A percentile compares a stretch with the other conserved stretches of the same genome.
Evolutionary conservation across 139 green algal species (phyloP).

Genomic region (Volvox africanus): DNA sequence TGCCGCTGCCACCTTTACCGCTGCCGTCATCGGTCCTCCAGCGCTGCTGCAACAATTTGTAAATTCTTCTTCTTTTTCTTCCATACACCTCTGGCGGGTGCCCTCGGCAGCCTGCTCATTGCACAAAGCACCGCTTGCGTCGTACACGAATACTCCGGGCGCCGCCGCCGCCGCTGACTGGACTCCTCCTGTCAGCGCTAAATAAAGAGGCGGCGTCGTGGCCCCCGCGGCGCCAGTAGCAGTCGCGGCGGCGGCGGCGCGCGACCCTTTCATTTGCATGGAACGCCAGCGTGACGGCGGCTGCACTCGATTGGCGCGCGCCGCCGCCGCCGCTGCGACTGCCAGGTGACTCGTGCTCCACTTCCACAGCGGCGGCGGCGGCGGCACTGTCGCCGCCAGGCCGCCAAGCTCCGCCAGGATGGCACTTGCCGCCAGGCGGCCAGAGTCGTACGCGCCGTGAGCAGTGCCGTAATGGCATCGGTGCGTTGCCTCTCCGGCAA

Average conservation of each 20-base stretch:
- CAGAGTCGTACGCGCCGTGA: conserved; percentile 48
- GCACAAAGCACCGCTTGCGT: neutral
- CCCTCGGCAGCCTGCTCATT: no score
- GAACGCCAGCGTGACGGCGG: neutral
- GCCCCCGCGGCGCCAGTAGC: neutral
- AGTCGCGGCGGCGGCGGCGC: neutral
- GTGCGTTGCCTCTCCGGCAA: conserved; percentile 84
- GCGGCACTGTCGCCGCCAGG: neutral
- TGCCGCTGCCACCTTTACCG: no score
- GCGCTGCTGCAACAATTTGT: neutral
- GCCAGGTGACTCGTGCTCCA: neutral
- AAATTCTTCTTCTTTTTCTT: neutral
- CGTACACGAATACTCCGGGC: neutral
- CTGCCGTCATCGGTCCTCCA: neutral
- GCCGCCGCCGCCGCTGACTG: neutral
- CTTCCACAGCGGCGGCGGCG: neutral
- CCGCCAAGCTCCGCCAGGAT: conserved; percentile 8
- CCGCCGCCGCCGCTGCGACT: neutral
- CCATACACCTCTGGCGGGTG: no score
- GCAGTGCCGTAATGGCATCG: conserved; percentile 45
- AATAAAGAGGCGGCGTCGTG: neutral
- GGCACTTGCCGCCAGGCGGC: conserved; percentile 12
- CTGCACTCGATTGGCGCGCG: neutral
- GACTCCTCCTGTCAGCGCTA: neutral
- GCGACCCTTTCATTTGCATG: neutral